phyloP scores from a whole-genome alignment of 2,329 filamentous ascomycete genomes.

The Sporothrix schenckii region DNA sequence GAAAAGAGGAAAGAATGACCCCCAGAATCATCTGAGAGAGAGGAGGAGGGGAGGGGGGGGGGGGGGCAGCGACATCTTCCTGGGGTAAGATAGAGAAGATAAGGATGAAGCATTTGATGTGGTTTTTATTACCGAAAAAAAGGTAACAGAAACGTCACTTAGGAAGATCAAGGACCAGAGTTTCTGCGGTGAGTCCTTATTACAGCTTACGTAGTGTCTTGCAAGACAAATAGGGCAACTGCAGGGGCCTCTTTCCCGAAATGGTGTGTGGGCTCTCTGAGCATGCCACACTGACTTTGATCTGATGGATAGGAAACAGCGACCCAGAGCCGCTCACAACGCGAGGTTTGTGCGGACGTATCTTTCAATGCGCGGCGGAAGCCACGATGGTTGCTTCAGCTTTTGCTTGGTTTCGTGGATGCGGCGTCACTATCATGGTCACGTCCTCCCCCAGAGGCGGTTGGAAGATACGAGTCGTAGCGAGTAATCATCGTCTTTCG shows the following conservation, averaged over 20 bases:
- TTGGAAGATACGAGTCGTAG: constrained; percentile 13
- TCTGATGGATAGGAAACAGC: constrained; percentile 13
- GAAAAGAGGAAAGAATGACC: background rate
- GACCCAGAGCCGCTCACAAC: background rate
- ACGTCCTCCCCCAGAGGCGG: constrained; percentile 3
- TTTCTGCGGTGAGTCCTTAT: background rate
- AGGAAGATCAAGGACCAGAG: background rate
- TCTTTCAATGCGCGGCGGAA: background rate
- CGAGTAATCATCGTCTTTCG: background rate
- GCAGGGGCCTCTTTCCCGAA: constrained; percentile 26
- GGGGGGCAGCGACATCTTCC: constrained; percentile 6
- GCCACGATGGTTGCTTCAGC: constrained; percentile 6
- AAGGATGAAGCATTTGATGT: background rate
- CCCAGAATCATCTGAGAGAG: background rate
- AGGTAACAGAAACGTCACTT: constrained; percentile 31
- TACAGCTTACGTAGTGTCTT: background rate
- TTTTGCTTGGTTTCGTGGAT: constrained; percentile 20
- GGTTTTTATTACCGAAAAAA: constrained; percentile 33
- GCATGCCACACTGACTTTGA: background rate
- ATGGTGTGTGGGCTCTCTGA: constrained; percentile 18
- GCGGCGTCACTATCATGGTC: constrained; percentile 1
- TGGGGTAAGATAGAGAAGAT: constrained; percentile 23
- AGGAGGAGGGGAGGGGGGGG: background rate
- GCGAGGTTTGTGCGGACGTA: background rate
- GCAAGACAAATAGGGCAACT: constrained; percentile 21